phyloP scores from a whole-genome alignment of 1,284 basidiomycete genomes.

The Filobasidium uniguttulatum region DNA sequence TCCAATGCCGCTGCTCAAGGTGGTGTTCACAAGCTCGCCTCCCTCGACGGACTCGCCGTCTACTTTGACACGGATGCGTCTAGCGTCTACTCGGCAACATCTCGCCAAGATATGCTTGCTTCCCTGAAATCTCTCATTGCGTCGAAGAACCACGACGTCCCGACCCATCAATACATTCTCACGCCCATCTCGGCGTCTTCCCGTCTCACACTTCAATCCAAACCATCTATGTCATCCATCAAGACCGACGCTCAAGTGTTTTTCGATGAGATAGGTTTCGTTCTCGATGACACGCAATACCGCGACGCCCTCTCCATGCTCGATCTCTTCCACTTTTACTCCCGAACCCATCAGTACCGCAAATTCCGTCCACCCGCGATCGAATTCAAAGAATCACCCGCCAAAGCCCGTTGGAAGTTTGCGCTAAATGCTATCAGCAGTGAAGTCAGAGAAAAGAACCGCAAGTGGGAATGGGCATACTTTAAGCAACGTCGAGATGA shows the following conservation, averaged over 20 bases:
- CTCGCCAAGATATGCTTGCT: not conserved
- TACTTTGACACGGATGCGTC: slow-evolving; percentile 93
- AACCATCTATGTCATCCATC: slow-evolving; percentile 56
- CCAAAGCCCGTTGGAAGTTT: slow-evolving; percentile 64
- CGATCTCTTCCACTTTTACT: slow-evolving; percentile 96
- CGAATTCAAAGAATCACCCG: slow-evolving; percentile 51
- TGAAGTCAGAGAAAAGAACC: slow-evolving; percentile 71
- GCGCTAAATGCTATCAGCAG: slow-evolving; percentile 69
- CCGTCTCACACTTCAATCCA: slow-evolving; percentile 70
- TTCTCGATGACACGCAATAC: slow-evolving; percentile 90
- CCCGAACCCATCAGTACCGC: slow-evolving; percentile 77
- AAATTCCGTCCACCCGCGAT: slow-evolving; percentile 56
- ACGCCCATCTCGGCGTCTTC: slow-evolving; percentile 95
- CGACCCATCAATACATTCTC: slow-evolving; percentile 90
- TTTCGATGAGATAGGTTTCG: slow-evolving; percentile 89
- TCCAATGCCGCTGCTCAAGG: slow-evolving; percentile 76
- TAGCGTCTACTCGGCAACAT: slow-evolving; percentile 44
- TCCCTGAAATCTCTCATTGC: slow-evolving; percentile 46
- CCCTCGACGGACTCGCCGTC: slow-evolving; percentile 71
- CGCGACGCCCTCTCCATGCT: slow-evolving; percentile 83
- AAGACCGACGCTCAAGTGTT: slow-evolving; percentile 78
- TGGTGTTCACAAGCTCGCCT: slow-evolving; percentile 88
- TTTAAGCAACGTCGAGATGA: slow-evolving; percentile 81
- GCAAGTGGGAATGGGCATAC: slow-evolving; percentile 85
- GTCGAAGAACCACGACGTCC: slow-evolving; percentile 42